These are phyloP conservation scores for Fusarium bactridioides DNA, from an alignment of 2,329 filamentous ascomycete genomes.

Conservation along the genomic window DNA sequence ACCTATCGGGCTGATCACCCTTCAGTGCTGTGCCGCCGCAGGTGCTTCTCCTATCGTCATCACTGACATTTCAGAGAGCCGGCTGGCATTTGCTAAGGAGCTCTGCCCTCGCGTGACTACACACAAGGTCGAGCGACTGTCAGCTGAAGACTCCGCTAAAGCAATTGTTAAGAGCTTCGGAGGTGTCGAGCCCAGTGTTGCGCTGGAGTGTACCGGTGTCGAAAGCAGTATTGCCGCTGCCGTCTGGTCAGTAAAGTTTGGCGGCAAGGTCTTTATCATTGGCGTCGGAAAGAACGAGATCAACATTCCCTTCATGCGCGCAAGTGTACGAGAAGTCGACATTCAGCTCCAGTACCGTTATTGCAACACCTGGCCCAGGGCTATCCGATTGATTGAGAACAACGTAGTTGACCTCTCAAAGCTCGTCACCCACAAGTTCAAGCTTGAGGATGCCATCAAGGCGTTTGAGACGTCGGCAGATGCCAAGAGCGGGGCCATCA, in stretches of 20 bases:
- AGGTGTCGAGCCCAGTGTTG: constrained; percentile 80
- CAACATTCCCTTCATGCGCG: constrained; percentile 92
- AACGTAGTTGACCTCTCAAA: constrained; percentile 82
- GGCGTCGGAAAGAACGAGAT: constrained; percentile 96
- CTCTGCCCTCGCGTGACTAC: constrained; percentile 82
- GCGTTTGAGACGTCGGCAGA: constrained; percentile 90
- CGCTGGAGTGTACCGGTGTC: constrained; percentile 93
- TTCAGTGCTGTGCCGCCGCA: constrained; percentile 84
- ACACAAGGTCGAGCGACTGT: constrained; percentile 75
- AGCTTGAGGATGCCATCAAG: constrained; percentile 84
- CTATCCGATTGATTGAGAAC: constrained; percentile 86
- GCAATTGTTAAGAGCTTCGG: constrained; percentile 74
- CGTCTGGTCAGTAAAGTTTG: constrained; percentile 92
- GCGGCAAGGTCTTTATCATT: constrained; percentile 96
- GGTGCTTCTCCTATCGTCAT: constrained; percentile 92
- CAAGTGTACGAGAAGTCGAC: constrained; percentile 91
- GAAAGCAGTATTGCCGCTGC: constrained; percentile 87
- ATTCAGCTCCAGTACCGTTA: constrained; percentile 97
- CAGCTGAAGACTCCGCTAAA: constrained; percentile 75
- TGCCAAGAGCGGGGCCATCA: constrained; percentile 93
- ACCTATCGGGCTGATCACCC: constrained; percentile 89
- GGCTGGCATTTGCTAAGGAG: constrained; percentile 84
- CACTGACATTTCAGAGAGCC: constrained; percentile 90
- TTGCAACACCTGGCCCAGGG: constrained; percentile 93
- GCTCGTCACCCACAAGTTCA: constrained; percentile 88